A percentile compares a stretch with the other conserved stretches of the same genome.
phyloP scores from a whole-genome alignment of 768 basidiomycete species.

The Suillus occidentalis region DNA sequence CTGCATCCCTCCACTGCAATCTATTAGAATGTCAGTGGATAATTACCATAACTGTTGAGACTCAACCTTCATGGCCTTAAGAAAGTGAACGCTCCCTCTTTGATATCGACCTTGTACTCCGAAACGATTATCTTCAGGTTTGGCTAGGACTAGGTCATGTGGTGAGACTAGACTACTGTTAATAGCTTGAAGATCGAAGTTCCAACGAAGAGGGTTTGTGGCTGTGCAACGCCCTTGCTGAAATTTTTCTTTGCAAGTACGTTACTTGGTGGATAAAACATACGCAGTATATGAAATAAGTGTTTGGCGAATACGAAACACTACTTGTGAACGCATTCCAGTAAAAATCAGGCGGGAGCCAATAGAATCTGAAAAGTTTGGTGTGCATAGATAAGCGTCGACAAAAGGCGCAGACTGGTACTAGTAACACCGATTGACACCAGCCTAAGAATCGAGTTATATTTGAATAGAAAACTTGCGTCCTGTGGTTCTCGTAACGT shows the following conservation, averaged over 20 bases:
- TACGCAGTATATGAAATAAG: background rate
- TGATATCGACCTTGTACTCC: background rate
- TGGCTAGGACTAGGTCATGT: background rate
- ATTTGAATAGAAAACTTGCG: background rate
- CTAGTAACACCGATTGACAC: background rate
- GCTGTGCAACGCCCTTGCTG: background rate
- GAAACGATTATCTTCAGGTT: background rate
- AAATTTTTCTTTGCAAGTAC: no score
- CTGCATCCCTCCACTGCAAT: conserved; percentile 94
- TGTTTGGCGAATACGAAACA: background rate
- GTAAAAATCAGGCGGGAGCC: background rate
- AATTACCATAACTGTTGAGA: no score
- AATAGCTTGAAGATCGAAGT: background rate
- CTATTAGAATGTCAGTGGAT: conserved; percentile 33
- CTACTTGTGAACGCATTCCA: background rate
- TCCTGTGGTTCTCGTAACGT: background rate
- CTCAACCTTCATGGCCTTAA: background rate
- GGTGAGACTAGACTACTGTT: background rate
- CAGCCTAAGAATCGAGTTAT: background rate
- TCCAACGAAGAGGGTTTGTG: no score
- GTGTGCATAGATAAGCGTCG: background rate
- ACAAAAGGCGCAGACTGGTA: background rate
- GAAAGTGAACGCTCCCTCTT: background rate
- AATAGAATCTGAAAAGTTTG: background rate
- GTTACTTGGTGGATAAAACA: no score